Evolutionary conservation across 371 early-diverging fungal genomes (phyloP).

Genomic region (Synchytrium microbalum): DNA sequence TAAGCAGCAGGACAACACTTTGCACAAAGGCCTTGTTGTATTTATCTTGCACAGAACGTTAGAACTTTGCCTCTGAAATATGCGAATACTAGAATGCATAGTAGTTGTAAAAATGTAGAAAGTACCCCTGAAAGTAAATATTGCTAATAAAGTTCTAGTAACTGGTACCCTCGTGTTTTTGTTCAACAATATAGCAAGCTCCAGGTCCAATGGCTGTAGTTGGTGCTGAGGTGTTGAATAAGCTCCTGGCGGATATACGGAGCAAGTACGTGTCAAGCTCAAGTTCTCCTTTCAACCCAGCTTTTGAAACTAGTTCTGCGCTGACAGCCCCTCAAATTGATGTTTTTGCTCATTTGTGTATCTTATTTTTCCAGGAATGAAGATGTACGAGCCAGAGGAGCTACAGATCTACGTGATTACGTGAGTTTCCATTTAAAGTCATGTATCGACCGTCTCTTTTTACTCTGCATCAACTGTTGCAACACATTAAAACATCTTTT

Average conservation of each 20-base stretch:
- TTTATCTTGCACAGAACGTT: too few relatives aligned
- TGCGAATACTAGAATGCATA: too few relatives aligned
- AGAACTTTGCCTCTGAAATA: too few relatives aligned
- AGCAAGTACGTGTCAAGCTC: background rate
- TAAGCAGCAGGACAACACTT: too few relatives aligned
- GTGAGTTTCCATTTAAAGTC: constrained; percentile 14
- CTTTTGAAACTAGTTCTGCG: background rate
- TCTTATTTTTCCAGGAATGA: constrained; percentile 36
- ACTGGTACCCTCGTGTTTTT: too few relatives aligned
- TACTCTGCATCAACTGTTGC: background rate
- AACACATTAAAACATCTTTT: background rate
- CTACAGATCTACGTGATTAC: constrained; percentile 46
- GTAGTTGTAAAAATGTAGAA: too few relatives aligned
- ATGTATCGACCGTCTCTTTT: too few relatives aligned
- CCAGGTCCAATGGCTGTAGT: background rate
- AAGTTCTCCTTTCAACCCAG: background rate
- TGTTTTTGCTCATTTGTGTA: too few relatives aligned
- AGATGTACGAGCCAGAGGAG: constrained; percentile 47
- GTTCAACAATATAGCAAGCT: background rate
- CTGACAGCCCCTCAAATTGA: too few relatives aligned
- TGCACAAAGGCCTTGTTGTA: too few relatives aligned
- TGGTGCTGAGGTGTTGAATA: background rate
- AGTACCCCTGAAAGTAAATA: too few relatives aligned
- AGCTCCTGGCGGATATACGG: background rate
- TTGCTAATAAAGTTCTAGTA: too few relatives aligned